A percentile compares a stretch with the other conserved stretches of the same genome.
Evolutionary conservation across 2,329 filamentous ascomycete species (phyloP).

Genomic region (Diaporthe amygdali): DNA sequence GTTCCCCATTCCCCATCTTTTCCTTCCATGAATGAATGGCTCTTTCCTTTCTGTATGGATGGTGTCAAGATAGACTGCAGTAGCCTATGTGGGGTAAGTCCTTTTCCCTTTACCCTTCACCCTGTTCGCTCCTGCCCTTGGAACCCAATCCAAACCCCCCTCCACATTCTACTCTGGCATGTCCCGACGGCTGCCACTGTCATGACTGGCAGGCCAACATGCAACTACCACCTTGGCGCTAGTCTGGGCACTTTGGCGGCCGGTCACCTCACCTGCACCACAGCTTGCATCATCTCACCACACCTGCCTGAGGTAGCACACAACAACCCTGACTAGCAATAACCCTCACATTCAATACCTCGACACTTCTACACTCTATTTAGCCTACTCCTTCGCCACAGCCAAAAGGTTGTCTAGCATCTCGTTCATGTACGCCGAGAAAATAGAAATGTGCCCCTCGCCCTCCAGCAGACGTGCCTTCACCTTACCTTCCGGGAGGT

Average conservation of each 20-base stretch:
- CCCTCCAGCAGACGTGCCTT: conserved; percentile 28
- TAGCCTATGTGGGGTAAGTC: neutral
- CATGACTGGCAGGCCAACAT: neutral
- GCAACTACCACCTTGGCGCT: neutral
- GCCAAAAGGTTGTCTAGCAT: conserved; percentile 21
- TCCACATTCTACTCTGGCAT: no score
- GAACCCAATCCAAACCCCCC: no score
- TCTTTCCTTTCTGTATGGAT: neutral
- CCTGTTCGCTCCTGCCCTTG: no score
- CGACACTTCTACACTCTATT: neutral
- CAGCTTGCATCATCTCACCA: conserved; percentile 12
- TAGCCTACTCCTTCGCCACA: neutral
- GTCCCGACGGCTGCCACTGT: no score
- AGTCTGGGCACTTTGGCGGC: neutral
- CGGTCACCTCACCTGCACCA: conserved; percentile 22
- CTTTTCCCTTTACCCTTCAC: neutral
- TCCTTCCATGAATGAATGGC: conserved; percentile 1
- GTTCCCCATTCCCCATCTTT: conserved; percentile 23
- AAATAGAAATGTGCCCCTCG: conserved; percentile 29
- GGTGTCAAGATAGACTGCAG: neutral
- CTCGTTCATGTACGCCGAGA: neutral
- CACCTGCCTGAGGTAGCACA: no score
- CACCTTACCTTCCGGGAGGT: conserved; percentile 28
- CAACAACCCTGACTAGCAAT: neutral
- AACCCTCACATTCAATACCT: neutral